Percentiles rank a stretch among this genome's conserved stretches.
Conservation (phyloP, 2,329 filamentous ascomycete species). For the Leptographium procerum region DNA sequence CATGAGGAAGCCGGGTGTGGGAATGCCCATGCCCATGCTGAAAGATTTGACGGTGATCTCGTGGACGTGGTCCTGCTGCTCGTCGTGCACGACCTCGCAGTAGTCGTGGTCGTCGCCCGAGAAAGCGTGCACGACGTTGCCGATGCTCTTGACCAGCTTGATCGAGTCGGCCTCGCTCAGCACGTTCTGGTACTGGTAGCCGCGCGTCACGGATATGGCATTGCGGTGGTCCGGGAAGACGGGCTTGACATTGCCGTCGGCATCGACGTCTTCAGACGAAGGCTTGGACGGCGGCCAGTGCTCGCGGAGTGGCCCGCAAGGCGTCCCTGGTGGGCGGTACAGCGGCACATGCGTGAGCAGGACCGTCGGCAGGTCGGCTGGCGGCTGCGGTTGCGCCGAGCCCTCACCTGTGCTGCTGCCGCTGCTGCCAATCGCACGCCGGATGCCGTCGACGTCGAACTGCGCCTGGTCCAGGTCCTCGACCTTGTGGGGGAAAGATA, state of each 20-base stretch:
- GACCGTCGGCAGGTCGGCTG: slow-evolving; percentile 67
- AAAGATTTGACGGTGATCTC: slow-evolving; percentile 96
- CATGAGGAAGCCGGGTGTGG: slow-evolving; percentile 76
- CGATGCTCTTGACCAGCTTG: slow-evolving; percentile 64
- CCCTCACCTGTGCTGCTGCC: slow-evolving; percentile 30
- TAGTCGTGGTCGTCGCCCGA: slow-evolving; percentile 98
- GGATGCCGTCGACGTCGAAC: slow-evolving; percentile 16
- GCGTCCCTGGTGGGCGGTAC: slow-evolving; percentile 69
- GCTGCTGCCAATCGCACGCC: slow-evolving; percentile 14
- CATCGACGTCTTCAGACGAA: slow-evolving; percentile 38
- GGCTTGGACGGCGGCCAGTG: slow-evolving; percentile 62
- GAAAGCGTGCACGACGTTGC: slow-evolving; percentile 76
- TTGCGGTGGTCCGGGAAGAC: slow-evolving; percentile 58
- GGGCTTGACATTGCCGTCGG: slow-evolving; percentile 19
- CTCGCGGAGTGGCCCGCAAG: slow-evolving; percentile 80
- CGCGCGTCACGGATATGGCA: slow-evolving; percentile 62
- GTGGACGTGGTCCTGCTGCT: slow-evolving; percentile 43
- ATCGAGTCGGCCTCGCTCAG: slow-evolving; percentile 66
- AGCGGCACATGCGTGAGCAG: slow-evolving; percentile 86
- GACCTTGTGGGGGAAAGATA: slow-evolving; percentile 46
- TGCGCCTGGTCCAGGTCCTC: slow-evolving; percentile 44
- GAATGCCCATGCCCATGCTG: slow-evolving; percentile 93
- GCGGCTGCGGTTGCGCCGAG: no score
- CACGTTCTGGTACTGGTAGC: slow-evolving; percentile 97
- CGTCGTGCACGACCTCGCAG: slow-evolving; percentile 73